phyloP scores from a whole-genome alignment of 2,329 filamentous ascomycete genomes.

The Calonectria pseudoturangicola region DNA sequence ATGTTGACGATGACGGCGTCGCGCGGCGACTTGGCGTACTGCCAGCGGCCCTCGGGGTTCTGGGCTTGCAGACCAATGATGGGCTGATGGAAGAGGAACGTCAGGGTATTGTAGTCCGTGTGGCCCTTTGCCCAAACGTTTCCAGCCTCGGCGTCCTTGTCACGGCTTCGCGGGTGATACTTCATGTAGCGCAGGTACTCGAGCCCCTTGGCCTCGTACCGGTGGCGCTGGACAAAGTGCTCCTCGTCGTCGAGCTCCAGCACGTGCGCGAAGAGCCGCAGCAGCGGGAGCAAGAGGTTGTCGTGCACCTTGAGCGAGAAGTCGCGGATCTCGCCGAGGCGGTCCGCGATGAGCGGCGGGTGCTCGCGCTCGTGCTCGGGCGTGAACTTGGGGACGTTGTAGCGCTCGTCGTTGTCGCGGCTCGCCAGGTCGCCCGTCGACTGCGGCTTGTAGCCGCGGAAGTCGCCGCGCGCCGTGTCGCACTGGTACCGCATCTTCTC shows the following conservation, averaged over 20 bases:
- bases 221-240: constrained; percentile 26
- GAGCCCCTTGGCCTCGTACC: constrained; percentile 26
- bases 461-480: constrained; percentile 29
- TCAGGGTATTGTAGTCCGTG: constrained; percentile 74
- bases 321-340: constrained; percentile 29
- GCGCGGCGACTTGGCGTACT: constrained; percentile 68
- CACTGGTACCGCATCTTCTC: constrained; percentile 74
- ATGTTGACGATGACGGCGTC: constrained; percentile 73
- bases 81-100: constrained; percentile 75
- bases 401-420: constrained; percentile 35
- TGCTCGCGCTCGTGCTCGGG: constrained; percentile 27
- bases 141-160: constrained; percentile 63
- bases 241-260: constrained; percentile 37
- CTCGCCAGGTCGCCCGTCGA: constrained; percentile 29
- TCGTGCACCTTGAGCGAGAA: constrained; percentile 30
- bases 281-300: constrained; percentile 24
- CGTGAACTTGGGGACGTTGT: constrained; percentile 39
- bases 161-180: constrained; percentile 56
- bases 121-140: constrained; percentile 65
- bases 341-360: constrained; percentile 25
- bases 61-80: constrained; percentile 74
- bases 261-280: constrained; percentile 25
- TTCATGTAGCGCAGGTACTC: constrained; percentile 75
- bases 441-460: constrained; percentile 32
- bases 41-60: constrained; percentile 65